Conservation (phyloP, 768 basidiomycete genomes). For the Russula virescens region DNA sequence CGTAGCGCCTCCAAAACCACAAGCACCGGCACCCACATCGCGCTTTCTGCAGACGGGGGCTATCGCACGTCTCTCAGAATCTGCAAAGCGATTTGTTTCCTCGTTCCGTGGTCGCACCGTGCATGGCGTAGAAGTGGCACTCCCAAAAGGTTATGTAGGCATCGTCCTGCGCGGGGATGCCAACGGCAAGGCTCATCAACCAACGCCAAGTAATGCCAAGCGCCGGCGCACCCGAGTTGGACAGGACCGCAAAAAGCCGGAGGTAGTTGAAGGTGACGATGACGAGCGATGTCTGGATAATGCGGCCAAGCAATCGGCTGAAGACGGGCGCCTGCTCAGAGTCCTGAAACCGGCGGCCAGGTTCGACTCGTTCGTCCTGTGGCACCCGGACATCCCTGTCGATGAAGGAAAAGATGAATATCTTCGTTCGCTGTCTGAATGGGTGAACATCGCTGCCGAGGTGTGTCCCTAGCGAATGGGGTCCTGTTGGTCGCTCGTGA, state of each 20-base stretch:
- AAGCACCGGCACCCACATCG: background rate
- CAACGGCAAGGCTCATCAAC: conserved; percentile 12
- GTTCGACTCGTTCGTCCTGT: conserved; percentile 67
- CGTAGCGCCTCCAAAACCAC: background rate
- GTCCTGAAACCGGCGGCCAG: conserved; percentile 43
- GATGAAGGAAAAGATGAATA: conserved; percentile 72
- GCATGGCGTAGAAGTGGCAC: conserved; percentile 53
- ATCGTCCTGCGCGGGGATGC: conserved; percentile 46
- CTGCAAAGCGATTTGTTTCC: conserved; percentile 44
- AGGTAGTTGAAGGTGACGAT: conserved; percentile 26
- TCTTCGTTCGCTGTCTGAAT: conserved; percentile 59
- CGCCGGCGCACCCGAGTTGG: conserved; percentile 23
- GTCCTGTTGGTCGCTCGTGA: too few species aligned
- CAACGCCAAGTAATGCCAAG: conserved; percentile 28
- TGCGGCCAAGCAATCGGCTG: conserved; percentile 24
- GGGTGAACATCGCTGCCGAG: conserved; percentile 59
- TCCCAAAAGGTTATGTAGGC: conserved; percentile 66
- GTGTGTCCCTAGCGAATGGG: conserved; percentile 35
- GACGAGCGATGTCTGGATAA: background rate
- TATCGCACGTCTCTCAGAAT: conserved; percentile 8
- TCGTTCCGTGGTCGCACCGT: conserved; percentile 73
- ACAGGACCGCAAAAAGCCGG: conserved; percentile 27
- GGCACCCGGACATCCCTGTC: conserved; percentile 67
- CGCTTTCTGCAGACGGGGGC: background rate
- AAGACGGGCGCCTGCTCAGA: conserved; percentile 29